These are phyloP conservation scores for Phytopythium litorale DNA, from an alignment of 352 stramenopile genomes.

Conservation along the genomic window DNA sequence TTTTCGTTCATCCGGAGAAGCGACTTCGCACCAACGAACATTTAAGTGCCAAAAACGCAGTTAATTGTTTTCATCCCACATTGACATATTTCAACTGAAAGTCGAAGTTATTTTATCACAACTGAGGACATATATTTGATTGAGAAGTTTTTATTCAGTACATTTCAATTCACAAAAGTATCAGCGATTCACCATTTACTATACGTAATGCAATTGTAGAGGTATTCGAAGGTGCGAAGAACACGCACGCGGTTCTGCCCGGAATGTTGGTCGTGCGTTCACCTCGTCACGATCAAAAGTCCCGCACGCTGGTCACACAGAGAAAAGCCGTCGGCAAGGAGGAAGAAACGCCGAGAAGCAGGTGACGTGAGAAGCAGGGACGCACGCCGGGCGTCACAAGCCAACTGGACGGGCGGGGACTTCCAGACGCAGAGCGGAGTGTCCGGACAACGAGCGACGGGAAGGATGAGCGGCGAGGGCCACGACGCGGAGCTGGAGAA, in stretches of 20 bases:
- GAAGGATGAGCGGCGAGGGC: slow-evolving; percentile 3
- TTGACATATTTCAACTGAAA: no score
- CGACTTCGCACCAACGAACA: no score
- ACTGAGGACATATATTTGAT: no score
- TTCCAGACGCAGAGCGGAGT: neutral
- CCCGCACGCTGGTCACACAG: neutral
- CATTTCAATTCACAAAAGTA: no score
- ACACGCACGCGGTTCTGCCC: neutral
- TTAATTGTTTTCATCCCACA: no score
- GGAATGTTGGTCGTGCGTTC: slow-evolving; percentile 5
- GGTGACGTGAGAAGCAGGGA: no score
- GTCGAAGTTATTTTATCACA: no score
- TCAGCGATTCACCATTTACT: neutral
- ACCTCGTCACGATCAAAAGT: slow-evolving; percentile 6
- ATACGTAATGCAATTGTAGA: neutral
- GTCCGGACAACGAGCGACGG: neutral
- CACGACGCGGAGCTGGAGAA: slow-evolving; percentile 41
- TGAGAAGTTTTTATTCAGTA: no score
- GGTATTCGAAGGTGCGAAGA: neutral
- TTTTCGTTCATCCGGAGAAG: no score
- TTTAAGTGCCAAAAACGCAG: no score
- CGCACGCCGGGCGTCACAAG: neutral
- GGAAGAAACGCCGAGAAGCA: no score
- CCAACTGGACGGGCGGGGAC: neutral
- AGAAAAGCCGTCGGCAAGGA: neutral